Evolutionary conservation across 495 filamentous ascomycete species (phyloP), one percentile per base, ranked within the genome.

Genomic region (Aspergillus wentii): DNA sequence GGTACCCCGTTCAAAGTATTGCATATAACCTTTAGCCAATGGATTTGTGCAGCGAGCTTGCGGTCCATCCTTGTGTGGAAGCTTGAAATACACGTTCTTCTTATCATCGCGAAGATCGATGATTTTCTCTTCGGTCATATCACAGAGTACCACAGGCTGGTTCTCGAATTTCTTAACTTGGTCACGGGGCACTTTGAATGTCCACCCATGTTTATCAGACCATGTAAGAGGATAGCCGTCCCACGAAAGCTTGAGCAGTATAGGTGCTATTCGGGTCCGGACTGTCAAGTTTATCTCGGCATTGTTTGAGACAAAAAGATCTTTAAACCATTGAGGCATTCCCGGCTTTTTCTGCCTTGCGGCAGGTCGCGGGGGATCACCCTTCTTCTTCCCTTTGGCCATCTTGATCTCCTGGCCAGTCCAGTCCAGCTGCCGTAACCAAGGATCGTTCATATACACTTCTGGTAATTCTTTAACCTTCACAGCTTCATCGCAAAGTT

Each of bases 241-340:
- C 94, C 94, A 99, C 0, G 83, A 72, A 16, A 99, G 54, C 35
- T 83, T 81, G 10, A 99, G 73, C 5, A 99, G 62, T 30, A 97
- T 68, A 2, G 94, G 90, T 2, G 91, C 85, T 58, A 95, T 82
- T 25, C 92, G 79, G 23, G 89, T 86, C 20, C 94, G 79, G 5
- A 96, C 89, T 0, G 85, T 85, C n/a, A 99, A 54, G 35, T 74
- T 80, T 28, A 95, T 90, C 1, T 69, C 58, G 0, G 74, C 58
- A 17, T 72, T 71, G 21, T 53, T 80, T 26, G 79, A 86, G 2
- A 71, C 38, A 44, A 94, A 94, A 14, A 97, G 64, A 54, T 87
- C 88, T 56, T 90, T 95, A 60, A 95, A 99, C 92, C 92, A 99
- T 44, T 84, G 73, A 0, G 92, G 92, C 85, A 86, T 89, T 20